Evolutionary conservation across 305 asterid species (phyloP), one percentile per base, ranked within the genome.

Genomic region (Galium porrigens): DNA sequence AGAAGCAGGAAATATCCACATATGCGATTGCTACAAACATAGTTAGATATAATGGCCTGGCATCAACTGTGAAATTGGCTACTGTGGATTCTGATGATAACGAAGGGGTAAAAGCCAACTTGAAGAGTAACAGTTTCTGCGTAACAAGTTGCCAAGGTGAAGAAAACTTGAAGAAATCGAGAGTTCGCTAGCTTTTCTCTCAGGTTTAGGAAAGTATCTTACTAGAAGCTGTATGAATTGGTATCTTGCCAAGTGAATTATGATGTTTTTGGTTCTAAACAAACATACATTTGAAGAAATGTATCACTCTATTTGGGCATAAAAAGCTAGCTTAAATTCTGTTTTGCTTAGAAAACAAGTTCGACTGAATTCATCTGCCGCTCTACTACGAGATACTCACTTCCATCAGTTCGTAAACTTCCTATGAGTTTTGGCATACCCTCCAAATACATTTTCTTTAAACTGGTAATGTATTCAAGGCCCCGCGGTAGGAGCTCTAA

Each of bases 21-120:
- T 70, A 74, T 39, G 72, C 69, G 10, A 64, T 71, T 17, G 56
- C 65, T 20, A 74, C 78, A 41, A 64, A 70, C 67, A 36, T 70
- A 12, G 74, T 66, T 70, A 55, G 66, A 41, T 74, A 70, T 27
- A 25, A 7, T 44, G 64, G 29, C 27, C 44, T 59, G 66, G 48
- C 44, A 48, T 32, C 63, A 27, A 64, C 58, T 68, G 63, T 36
- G 48, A 57, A 63, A 17, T 39, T 53, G 9, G 10, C 60, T 41
- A 9, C 6, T 6, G 54, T 46, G 37, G 36, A 59, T 66, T 30
- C 5, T 32, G 56, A 33, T 11, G 64, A 44, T 37, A 57, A 60
- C 22, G 44, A 56, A 51, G 54, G n/a, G 32, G 70, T 52, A 58
- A 48, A 70, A 32, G 64, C 58, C 44, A 42, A 64, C 44, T 6